Conservation (phyloP, 345 rosid genomes). For the Euphorbia tirucalli region DNA sequence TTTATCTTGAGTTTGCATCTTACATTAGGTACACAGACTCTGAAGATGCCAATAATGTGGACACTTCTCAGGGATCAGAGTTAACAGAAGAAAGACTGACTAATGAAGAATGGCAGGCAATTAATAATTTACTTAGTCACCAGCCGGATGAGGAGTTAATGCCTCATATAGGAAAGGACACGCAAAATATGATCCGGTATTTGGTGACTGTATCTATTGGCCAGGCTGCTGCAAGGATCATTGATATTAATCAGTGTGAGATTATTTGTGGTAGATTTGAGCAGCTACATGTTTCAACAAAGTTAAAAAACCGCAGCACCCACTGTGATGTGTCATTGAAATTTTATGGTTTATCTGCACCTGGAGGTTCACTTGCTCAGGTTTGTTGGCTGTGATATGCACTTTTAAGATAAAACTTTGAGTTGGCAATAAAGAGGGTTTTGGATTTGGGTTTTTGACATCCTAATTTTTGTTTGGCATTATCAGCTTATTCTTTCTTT, state of each 20-base stretch:
- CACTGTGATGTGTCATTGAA: slow-evolving; percentile 72
- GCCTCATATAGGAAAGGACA: slow-evolving; percentile 68
- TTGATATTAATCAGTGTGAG: slow-evolving; percentile 63
- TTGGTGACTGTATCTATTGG: slow-evolving; percentile 73
- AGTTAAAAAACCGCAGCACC: slow-evolving; percentile 69
- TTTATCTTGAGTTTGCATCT: slow-evolving; percentile 18
- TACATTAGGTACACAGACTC: slow-evolving; percentile 54
- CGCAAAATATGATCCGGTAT: slow-evolving; percentile 76
- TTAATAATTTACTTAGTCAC: slow-evolving; percentile 82
- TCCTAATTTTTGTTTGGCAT: neutral
- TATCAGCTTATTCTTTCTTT: neutral
- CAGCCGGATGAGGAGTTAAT: slow-evolving; percentile 76
- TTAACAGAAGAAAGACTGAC: slow-evolving; percentile 65
- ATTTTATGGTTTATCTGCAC: slow-evolving; percentile 91
- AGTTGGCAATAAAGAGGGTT: neutral
- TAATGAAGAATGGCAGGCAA: slow-evolving; percentile 95
- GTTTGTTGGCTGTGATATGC: slow-evolving; percentile 46
- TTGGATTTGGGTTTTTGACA: neutral
- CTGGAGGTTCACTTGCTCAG: slow-evolving; percentile 98
- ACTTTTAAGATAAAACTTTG: slow-evolving; percentile 1
- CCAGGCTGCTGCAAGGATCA: slow-evolving; percentile 83
- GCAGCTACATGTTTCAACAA: slow-evolving; percentile 79
- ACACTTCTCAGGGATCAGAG: slow-evolving; percentile 45
- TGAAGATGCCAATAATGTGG: slow-evolving; percentile 51
- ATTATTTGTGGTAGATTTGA: slow-evolving; percentile 91